Evolutionary conservation across 306 rosid genomes (phyloP).

Genomic region (Lithocarpus polystachyus): DNA sequence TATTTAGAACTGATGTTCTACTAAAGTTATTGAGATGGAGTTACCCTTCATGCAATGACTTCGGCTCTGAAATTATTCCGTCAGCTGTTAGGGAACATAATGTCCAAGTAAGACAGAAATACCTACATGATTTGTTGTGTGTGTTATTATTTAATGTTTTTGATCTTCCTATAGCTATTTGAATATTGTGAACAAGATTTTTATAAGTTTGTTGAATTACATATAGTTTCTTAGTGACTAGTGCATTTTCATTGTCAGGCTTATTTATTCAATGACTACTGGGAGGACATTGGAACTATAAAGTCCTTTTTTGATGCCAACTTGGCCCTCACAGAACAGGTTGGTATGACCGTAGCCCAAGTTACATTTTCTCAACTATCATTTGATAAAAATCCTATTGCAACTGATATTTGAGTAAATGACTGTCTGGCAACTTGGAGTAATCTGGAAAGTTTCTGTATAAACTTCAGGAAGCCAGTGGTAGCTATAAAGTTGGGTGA

Average conservation of each 20-base stretch:
- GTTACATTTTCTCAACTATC: background rate
- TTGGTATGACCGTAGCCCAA: constrained; percentile 18
- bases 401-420: background rate
- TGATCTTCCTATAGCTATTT: background rate
- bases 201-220: background rate
- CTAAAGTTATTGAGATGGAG: constrained; percentile 65
- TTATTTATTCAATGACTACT: constrained; percentile 87
- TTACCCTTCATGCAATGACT: constrained; percentile 74
- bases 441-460: background rate
- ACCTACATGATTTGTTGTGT: background rate
- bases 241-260: constrained; percentile 54
- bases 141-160: background rate
- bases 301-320: constrained; percentile 90
- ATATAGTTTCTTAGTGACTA: background rate
- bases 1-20: constrained; percentile 76
- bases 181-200: background rate
- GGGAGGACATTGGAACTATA: constrained; percentile 98
- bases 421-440: background rate
- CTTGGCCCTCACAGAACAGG: constrained; percentile 93
- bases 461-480: background rate
- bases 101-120: constrained; percentile 67
- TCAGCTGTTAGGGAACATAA: constrained; percentile 79
- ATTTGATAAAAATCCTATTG: background rate
- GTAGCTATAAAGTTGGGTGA: background rate
- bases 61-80: constrained; percentile 95